phyloP scores from a whole-genome alignment of 169 alveolate species.

The Cryptosporidium ryanae region DNA sequence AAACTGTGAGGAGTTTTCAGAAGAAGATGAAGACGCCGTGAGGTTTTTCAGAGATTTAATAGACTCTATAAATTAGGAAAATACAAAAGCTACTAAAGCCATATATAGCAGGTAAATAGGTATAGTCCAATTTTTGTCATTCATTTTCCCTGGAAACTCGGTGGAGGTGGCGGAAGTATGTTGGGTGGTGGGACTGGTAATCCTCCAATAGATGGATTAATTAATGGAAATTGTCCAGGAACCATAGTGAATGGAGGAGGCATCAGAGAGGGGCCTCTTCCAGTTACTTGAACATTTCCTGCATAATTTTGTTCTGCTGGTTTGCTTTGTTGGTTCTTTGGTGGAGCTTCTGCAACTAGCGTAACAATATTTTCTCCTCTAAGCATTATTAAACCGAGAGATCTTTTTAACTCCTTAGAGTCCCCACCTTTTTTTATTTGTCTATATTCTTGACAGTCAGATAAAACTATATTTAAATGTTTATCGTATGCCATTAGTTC shows the following conservation, averaged over 20 bases:
- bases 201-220: conserved; percentile 39
- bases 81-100: no score
- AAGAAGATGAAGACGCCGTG: conserved; percentile 47
- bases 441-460: conserved; percentile 98
- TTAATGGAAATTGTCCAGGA: conserved; percentile 37
- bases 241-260: conserved; percentile 23
- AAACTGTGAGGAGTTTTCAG: conserved; percentile 48
- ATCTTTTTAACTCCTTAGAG: conserved; percentile 92
- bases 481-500: conserved; percentile 98
- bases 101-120: no score
- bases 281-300: conserved; percentile 46
- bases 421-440: conserved; percentile 82
- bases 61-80: conserved; percentile 11
- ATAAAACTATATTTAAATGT: conserved; percentile 96
- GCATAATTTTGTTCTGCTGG: conserved; percentile 30
- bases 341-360: conserved; percentile 98
- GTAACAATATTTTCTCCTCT: conserved; percentile 98
- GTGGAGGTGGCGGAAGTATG: conserved; percentile 35
- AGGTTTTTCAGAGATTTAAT: conserved; percentile 48
- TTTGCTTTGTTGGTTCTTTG: conserved; percentile 84
- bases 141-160: conserved; percentile 14
- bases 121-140: background rate
- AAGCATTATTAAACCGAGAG: conserved; percentile 94
- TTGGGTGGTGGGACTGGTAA: conserved; percentile 38
- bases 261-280: conserved; percentile 54